Base-by-base conservation (phyloP, 1,139 yeast species). In the Hyphopichia fennica region DNA sequence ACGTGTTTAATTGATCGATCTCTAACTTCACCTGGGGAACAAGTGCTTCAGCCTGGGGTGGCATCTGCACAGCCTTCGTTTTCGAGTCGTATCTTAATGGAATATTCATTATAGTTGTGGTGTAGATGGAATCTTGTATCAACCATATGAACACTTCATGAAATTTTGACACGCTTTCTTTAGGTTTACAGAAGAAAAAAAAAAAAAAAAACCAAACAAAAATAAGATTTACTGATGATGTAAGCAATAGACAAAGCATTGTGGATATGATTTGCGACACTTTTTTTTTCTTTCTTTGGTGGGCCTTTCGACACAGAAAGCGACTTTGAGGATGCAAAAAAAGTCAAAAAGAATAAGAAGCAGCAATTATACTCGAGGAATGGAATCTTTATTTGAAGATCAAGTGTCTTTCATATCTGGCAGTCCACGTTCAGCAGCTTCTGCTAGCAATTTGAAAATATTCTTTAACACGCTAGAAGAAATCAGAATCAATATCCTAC, bases 1-100 rank as follows among this genome's bases (percentile, higher is more conserved):
- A 63, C 15, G 75, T 70, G 62, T 89, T 88, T 45, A 88, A 67
- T 57, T 84, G 91, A 16, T 70, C 69, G 19, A 84, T 58, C 42
- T 84, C 87, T 23, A 65, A 64, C 39, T 69, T 64, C 40, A 72
- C 56, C 39, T 59, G 58, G 2, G 75, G 69, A 7, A 52, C 54
- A 7, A 50, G 43, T 14, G 30, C 44, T 3, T 47, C 62, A 1
- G 54, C 53, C 23, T 55, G 63, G 2, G 53, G 47, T 8, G 69
- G 62, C 36, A 67, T 41, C 20, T 44, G 46, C 40, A 72, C 45
- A 43, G 51, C 57, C 49, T 65, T 65, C 23, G 56, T 50, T 39
- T 61, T 65, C 39, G 61, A 49, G 38, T 67, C 69, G 51, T 69
- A 65, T 30, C 45, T 48, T 40, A 60, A 47, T 23, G 61, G 44